Evolutionary conservation across 768 basidiomycete genomes (phyloP), one percentile per base, ranked within the genome.

Genomic region (Boletus sp.): DNA sequence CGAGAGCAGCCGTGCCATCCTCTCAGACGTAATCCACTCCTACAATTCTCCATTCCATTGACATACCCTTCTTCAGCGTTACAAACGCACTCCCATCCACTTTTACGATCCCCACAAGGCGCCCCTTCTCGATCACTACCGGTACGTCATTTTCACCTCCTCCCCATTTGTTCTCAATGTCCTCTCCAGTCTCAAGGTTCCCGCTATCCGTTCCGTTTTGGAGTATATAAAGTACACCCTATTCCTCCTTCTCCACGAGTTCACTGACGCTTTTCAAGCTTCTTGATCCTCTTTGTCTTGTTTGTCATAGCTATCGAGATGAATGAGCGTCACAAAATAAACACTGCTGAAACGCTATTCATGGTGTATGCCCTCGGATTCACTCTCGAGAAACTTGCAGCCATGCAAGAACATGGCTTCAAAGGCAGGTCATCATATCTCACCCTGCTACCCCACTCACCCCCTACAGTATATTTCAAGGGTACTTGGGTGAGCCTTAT

Each of bases 41-140:
- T 11, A 11, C 41, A 24, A 40, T 18, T 28, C 17, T 39, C 18
- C 47, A 17, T 29, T 46, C 36, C 17, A 10, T 47, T 42, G 29
- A 52, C 37, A 51, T 7, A 58, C 24, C 32, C 18, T 8, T 54
- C n/a, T 44, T 18, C 60, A 95, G 94, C 94, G 91, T 29, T 98
- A 98, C 73, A 97, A 97, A 76, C 83, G 87, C 47, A 91, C 83
- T 28, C 93, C 95, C 11, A 82, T 97, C 35, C 92, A 94, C 70
- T 89, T 96, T 64, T 97, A 98, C 70, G 93, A 98, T 68, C 94
- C 94, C 3, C 89, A 94, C 67, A 92, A 86, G 69, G 94, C 94
- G 0, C 92, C 94, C 17, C 71, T 97, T n/a, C 81, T 98, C 7
- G 94, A 98, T 67, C 94, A 98, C 72, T 98, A 97, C 67, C 86